These are phyloP conservation scores for Didymella segeticola DNA, from an alignment of 2,329 filamentous ascomycete species.

Conservation along the genomic window DNA sequence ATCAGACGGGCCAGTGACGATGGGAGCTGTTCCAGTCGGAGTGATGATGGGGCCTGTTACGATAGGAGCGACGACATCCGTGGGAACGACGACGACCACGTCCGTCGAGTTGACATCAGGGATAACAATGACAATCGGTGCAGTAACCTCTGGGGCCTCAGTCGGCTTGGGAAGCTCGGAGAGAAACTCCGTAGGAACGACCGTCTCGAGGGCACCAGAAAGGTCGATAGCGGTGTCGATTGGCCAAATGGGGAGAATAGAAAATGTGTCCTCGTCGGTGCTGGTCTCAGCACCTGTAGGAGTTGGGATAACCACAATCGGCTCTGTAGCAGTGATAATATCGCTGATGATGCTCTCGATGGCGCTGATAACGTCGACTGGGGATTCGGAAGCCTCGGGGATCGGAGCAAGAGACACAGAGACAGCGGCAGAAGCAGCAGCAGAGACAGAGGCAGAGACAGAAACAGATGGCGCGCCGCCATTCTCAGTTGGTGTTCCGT, in stretches of 20 bases:
- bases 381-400: not conserved
- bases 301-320: not conserved
- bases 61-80: not conserved
- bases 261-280: conserved; percentile 9
- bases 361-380: conserved; percentile 8
- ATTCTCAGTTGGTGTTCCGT: conserved; percentile 1
- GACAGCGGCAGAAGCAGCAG: not conserved
- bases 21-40: no score
- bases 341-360: conserved; percentile 13
- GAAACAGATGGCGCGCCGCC: not conserved
- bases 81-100: not conserved
- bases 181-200: conserved; percentile 7
- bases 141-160: not conserved
- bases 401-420: not conserved
- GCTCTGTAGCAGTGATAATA: conserved; percentile 1
- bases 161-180: conserved; percentile 4
- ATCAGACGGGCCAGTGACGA: conserved; percentile 6
- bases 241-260: conserved; percentile 21
- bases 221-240: conserved; percentile 21
- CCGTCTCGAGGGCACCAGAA: conserved; percentile 1
- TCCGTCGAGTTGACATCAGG: conserved; percentile 3
- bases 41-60: conserved; percentile 5
- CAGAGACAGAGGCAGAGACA: not conserved
- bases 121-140: conserved; percentile 1
- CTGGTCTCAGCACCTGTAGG: not conserved